Conservation (phyloP, 2,329 filamentous ascomycete genomes). For the Emmonsia crescens region DNA sequence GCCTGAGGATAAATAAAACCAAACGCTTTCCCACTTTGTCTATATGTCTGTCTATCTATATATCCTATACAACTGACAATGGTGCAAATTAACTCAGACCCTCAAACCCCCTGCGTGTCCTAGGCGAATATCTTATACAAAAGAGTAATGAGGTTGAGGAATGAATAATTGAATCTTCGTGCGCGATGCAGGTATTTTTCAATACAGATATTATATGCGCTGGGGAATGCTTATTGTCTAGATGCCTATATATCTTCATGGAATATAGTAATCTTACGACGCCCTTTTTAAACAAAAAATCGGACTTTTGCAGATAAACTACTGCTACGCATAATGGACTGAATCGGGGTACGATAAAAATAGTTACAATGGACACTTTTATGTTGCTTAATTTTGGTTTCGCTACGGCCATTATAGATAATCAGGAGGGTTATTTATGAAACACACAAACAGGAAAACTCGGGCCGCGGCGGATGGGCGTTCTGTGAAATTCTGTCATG, state of each 20-base stretch:
- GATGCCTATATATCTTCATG: not conserved
- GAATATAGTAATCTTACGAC: not conserved
- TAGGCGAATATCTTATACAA: constrained; percentile 61
- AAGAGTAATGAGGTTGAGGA: constrained; percentile 55
- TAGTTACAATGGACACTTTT: not conserved
- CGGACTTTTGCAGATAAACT: not conserved
- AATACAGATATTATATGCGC: not conserved
- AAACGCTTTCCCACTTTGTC: not conserved
- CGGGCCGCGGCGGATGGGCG: not conserved
- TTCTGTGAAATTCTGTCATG: not conserved
- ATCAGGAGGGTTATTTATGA: not conserved
- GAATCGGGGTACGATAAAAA: not conserved
- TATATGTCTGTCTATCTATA: not conserved
- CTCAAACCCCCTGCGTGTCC: constrained; percentile 53
- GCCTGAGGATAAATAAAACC: not conserved
- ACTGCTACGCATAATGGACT: not conserved
- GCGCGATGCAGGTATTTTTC: not conserved
- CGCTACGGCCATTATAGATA: not conserved
- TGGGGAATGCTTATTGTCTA: not conserved
- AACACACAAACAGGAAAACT: not conserved
- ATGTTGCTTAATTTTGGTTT: not conserved
- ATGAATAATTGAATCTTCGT: not conserved
- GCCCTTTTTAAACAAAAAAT: not conserved
- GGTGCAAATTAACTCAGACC: constrained; percentile 37
- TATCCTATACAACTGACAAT: not conserved